Base-by-base conservation (phyloP, 495 filamentous ascomycete genomes). In the Patellaria atrata region DNA sequence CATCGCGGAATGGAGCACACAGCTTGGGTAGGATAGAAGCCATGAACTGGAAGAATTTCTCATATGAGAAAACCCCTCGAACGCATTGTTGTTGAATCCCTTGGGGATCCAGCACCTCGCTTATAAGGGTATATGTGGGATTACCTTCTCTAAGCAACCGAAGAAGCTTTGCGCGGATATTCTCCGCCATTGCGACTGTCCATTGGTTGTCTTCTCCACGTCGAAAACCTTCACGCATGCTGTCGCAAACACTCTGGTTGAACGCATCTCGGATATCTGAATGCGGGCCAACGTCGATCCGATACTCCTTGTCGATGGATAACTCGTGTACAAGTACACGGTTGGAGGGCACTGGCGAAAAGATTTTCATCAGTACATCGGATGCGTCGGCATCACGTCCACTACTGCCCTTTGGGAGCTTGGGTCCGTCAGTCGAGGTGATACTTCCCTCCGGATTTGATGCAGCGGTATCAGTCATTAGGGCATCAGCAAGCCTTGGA, bases 31-130 rank as follows among this genome's bases (percentile, higher is more conserved):
- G 64, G 24, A 97, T 75, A 22, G 67, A 68, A 20, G 76, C 74
- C 72, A 96, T 92, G 42, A 87, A 86, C 2, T 73, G 64, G 60
- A 96, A 96, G 60, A 97, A 94, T 13, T 71, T 76, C 44, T 87
- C 78, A 52, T 94, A 94, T 0, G 91, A 94, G 53, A 96, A 97
- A 29, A 72, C 70, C 10, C 89, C 86, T 29, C 70, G 72, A 19
- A 66, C 63, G 43, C 84, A 83, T 47, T 94, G 83, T 24, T 68
- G 71, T 23, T 69, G 61, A 24, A 94, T 75, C 29, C 82, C 60
- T 11, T 81, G 72, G 2, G 75, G 74, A 45, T 96, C 91, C 12
- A 96, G 69, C 5, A 78, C 72, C 41, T 94, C 87, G 17, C 77
- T 77, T 38, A 97, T 85, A 19, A 86, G 64, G 1, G 69, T 75